phyloP scores from a whole-genome alignment of 768 basidiomycete genomes.

The Cystobasidium ongulense region DNA sequence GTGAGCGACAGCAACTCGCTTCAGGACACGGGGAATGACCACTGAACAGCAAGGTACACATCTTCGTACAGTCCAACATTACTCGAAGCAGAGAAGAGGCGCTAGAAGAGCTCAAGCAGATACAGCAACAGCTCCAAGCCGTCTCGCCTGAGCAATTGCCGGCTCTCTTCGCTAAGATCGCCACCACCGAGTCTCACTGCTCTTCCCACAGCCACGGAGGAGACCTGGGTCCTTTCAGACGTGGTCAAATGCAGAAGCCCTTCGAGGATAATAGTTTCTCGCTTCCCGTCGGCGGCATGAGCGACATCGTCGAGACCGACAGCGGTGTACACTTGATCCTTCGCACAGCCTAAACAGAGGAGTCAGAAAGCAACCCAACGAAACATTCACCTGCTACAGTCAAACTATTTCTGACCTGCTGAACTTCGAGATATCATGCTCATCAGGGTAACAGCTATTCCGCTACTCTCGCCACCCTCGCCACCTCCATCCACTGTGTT shows the following conservation, averaged over 20 bases:
- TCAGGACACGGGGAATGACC: background rate
- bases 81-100: constrained; percentile 84
- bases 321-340: constrained; percentile 91
- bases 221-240: constrained; percentile 74
- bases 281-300: constrained; percentile 65
- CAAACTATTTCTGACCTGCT: too few relatives aligned
- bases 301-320: constrained; percentile 59
- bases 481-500: too few relatives aligned
- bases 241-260: constrained; percentile 90
- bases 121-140: constrained; percentile 52
- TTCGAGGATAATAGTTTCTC: constrained; percentile 83
- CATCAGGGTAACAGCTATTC: too few relatives aligned
- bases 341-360: constrained; percentile 47
- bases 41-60: background rate
- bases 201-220: constrained; percentile 72
- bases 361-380: background rate
- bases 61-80: constrained; percentile 55
- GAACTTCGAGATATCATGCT: too few relatives aligned
- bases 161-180: constrained; percentile 67
- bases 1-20: constrained; percentile 40
- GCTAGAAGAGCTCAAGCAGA: constrained; percentile 62
- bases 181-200: constrained; percentile 73
- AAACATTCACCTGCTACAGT: too few relatives aligned
- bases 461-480: too few relatives aligned
- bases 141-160: constrained; percentile 40